These are phyloP conservation scores for Aspergillus sclerotiicarbonarius DNA, from an alignment of 495 filamentous ascomycete species.

Conservation along the genomic window DNA sequence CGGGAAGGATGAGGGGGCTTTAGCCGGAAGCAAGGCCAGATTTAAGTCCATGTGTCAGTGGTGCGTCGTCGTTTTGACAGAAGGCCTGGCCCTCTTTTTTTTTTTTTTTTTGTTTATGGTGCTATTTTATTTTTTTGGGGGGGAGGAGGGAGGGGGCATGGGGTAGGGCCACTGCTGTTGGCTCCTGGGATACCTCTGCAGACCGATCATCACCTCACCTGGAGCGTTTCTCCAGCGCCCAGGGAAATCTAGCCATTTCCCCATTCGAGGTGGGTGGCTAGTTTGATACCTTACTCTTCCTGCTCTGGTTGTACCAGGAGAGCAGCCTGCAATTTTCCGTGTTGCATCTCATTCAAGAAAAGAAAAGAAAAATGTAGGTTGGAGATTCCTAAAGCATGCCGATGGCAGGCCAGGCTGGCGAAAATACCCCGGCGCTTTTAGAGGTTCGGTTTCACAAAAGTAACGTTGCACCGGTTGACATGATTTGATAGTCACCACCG, in stretches of 20 bases:
- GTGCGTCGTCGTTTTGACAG: slow-evolving; percentile 13
- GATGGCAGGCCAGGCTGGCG: slow-evolving; percentile 19
- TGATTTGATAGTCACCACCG: slow-evolving; percentile 18
- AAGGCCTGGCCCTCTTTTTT: slow-evolving; percentile 8
- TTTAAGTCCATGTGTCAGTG: slow-evolving; percentile 27
- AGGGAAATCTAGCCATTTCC: slow-evolving; percentile 8
- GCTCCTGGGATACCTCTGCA: slow-evolving; percentile 3
- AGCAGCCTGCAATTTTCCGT: slow-evolving; percentile 23
- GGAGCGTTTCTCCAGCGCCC: slow-evolving; percentile 13
- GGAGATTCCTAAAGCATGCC: slow-evolving; percentile 12
- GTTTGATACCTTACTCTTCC: slow-evolving; percentile 17
- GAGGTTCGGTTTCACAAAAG: slow-evolving; percentile 22
- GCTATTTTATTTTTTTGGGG: not conserved
- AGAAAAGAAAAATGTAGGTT: slow-evolving; percentile 10
- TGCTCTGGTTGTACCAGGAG: slow-evolving; percentile 18
- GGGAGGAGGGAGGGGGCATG: no score
- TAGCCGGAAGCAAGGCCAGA: slow-evolving; percentile 24
- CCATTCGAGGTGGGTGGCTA: slow-evolving; percentile 12
- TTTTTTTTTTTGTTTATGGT: slow-evolving; percentile 13
- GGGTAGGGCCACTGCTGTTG: slow-evolving; percentile 3
- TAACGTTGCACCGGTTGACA: slow-evolving; percentile 21
- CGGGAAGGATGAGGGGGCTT: slow-evolving; percentile 20
- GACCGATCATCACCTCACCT: slow-evolving; percentile 11
- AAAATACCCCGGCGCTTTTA: slow-evolving; percentile 19
- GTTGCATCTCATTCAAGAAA: slow-evolving; percentile 15